Base-by-base conservation (phyloP, 2,329 filamentous ascomycete genomes). In the Passalora sequoiae region DNA sequence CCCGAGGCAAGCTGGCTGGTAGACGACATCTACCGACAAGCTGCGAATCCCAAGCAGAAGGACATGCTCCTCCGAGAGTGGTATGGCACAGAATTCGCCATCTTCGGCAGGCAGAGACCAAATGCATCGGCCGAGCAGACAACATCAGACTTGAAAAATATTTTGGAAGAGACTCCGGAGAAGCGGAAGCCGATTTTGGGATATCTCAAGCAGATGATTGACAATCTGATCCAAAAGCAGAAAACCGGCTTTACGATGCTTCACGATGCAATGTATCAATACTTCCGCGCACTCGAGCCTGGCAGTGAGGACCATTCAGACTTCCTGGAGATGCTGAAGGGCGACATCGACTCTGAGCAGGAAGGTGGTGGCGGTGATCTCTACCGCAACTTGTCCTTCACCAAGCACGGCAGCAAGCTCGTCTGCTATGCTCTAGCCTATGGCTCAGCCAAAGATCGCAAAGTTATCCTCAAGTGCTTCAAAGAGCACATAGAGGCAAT, bases 221-320 rank as follows among this genome's bases (percentile, higher is more conserved):
- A 96, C 67, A 81, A 84, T 50, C 77, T 98, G 30, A 78, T 97
- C 36, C 89, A 98, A 69, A 98, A 98, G 78, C 92, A 92, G 69
- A 83, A 92, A 69, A 94, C 88, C 1, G 91, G 88, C 7, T 97
- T 98, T 69, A 97, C 91, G 2, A 94, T 98, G 77, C 78, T 98
- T 15, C 94, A 98, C 66, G 92, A 97, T 60, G 92, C 92, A 38
- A 95, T 98, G 89, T 74, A 96, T 47, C 91, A 98, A 64, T 98
- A 96, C 68, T 96, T 91, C 68, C 70, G 88, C 40, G 91, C 85
- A 58, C 80, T 83, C 35, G 83, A 84, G 53, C 72, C 78, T 4
- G 89, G 84, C 3, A 86, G 82, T 32, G 81, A 86, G 45, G 91
- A 97, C 64, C 82, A 87, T 30, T 85, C 75, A 22, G 89, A 94